Base-by-base conservation (phyloP, 1,284 basidiomycete genomes). In the Marasmius tenuissimus region DNA sequence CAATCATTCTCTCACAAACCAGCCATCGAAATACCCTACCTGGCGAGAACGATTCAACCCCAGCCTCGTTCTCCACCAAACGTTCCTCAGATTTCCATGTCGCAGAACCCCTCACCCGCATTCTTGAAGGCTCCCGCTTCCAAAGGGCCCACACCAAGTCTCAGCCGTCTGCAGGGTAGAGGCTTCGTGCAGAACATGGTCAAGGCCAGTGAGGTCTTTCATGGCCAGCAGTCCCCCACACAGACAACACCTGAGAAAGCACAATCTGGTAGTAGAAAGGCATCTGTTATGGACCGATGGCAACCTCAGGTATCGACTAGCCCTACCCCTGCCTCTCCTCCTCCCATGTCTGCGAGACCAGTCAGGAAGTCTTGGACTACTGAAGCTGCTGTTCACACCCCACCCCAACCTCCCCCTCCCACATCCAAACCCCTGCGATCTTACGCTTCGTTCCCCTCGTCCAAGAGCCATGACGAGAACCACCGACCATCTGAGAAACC, bases 171-270 rank as follows among this genome's bases (percentile, higher is more conserved):
- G n/a, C 85, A 92, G 68, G 92, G 92, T 7, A 85, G 91, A 49
- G 91, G 91, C 1, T 93, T 93, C 68, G 91, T 93, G 7, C 87
- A 90, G 72, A 91, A 83, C 66, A 85, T 92, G 76, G 87, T 93
- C 37, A 86, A 88, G 73, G 86, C 81, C 42, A 90, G 83, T 67
- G 77, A 82, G 18, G 77, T 83, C 63, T 71, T 87, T 3, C 80
- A 83, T 64, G 71, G 66, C 12, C 69, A 75, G 22, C 54, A 75
- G 18, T 70, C 73, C 45, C 61, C 75, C 12, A 68, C 72, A 40
- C 70, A 75, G 12, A 65, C 73, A 37, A 69, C 72, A 48, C 69
- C 76, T 5, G 77, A 76, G 39, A 78, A 76, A 58, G 61, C 67
- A 50, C 74, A 72, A 18, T 68, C 73, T 9, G 54, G 65, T 58